Evolutionary conservation across 2,329 filamentous ascomycete genomes (phyloP), one percentile per base, ranked within the genome.

Genomic region (Talaromyces sp.): DNA sequence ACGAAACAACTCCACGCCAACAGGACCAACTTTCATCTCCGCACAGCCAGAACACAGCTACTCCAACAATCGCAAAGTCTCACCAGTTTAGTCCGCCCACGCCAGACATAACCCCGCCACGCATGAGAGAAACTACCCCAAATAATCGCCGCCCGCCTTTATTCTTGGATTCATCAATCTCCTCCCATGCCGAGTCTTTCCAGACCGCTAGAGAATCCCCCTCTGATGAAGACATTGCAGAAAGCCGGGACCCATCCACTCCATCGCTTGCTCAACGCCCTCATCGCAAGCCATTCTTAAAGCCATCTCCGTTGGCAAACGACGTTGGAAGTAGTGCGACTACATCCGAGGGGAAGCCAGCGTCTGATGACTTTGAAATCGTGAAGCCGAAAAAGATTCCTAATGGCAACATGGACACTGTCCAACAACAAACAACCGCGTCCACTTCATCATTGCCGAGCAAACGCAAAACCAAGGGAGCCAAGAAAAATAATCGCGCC

Each of bases 101-200:
- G 3, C 90, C 89, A 36, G 89, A 92, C 74, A 84, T 89, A 53
- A 92, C 89, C 16, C 90, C 89, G 58, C 89, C 89, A 40, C 83
- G 86, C 63, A 73, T 75, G 62, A 66, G 69, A 34, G 65, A 69
- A 28, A 69, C 72, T n/a, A 66, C 67, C 5, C 65, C 68, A 61
- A 72, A 70, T 60, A 67, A 83, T 18, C 71, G 74, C 18, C 69
- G 80, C 52, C 75, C 74, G 64, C 82, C 87, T 65, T 81, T 83
- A 27, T 84, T 83, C 34, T 84, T 83, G 64, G 75, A 81, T 9
- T 87, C 81, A 2, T 75, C 61, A 12, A 62, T 82, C 6, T 81
- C 80, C 1, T 87, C 85, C n/a, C 83, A 83, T 44, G 82, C 87
- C 27, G 87, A 88, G 59, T 92, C 89, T 0, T 92, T 91, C 69